Evolutionary conservation across 2,329 filamentous ascomycete species (phyloP).

Genomic region (Verticillium isaacii): DNA sequence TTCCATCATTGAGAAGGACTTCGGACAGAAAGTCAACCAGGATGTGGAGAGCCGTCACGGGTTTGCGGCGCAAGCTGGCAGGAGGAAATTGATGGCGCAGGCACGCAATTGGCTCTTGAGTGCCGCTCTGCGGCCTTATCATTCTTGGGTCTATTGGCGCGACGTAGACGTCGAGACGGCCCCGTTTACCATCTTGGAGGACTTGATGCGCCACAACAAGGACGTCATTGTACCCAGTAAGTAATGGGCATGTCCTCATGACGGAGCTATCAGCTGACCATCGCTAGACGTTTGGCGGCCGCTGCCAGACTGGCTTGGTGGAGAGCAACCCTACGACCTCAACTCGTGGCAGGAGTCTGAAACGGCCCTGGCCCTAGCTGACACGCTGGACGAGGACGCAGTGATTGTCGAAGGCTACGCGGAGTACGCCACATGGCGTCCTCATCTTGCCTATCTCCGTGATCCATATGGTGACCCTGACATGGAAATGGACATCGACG

Average conservation of each 20-base stretch:
- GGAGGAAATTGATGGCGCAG: constrained; percentile 96
- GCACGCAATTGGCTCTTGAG: constrained; percentile 96
- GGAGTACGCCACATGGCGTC: constrained; percentile 97
- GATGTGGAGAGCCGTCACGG: constrained; percentile 97
- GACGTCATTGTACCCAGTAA: constrained; percentile 97
- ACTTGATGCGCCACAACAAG: constrained; percentile 98
- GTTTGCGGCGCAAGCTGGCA: constrained; percentile 89
- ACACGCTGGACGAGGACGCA: constrained; percentile 93
- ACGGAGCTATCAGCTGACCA: neutral
- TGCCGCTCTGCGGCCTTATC: constrained; percentile 85
- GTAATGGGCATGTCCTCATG: constrained; percentile 29
- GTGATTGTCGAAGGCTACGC: constrained; percentile 99
- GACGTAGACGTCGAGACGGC: constrained; percentile 98
- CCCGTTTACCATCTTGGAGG: constrained; percentile 92
- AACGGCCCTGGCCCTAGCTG: constrained; percentile 86
- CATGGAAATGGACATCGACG: constrained; percentile 99
- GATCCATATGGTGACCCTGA: constrained; percentile 97
- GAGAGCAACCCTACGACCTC: constrained; percentile 95
- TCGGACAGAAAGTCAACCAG: constrained; percentile 95
- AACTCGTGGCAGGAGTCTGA: constrained; percentile 99
- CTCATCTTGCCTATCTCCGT: constrained; percentile 91
- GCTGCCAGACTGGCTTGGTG: constrained; percentile 97
- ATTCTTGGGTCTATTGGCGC: constrained; percentile 99
- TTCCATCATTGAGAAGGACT: constrained; percentile 97
- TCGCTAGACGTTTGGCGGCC: constrained; percentile 87